phyloP scores from a whole-genome alignment of 106 monocot genomes.

The Platanthera zijinensis region DNA sequence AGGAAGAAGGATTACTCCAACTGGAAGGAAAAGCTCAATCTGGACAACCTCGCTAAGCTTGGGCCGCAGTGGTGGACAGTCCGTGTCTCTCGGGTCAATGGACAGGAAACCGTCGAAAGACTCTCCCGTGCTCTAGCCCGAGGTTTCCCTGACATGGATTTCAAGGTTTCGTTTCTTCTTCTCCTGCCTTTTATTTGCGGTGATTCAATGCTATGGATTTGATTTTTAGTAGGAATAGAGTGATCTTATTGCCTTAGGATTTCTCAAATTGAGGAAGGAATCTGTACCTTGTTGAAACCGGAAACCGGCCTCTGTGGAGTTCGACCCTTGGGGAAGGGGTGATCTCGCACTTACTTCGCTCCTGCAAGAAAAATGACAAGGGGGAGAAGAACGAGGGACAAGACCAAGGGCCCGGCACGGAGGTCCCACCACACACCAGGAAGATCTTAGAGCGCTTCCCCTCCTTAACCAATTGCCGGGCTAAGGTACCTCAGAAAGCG shows the following conservation, averaged over 20 bases:
- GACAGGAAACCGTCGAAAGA: slow-evolving; percentile 45
- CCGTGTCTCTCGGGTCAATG: slow-evolving; percentile 46
- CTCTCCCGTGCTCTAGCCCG: slow-evolving; percentile 41
- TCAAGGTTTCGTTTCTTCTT: slow-evolving; percentile 47
- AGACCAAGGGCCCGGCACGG: no score
- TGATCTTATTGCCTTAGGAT: background rate
- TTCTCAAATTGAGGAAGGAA: background rate
- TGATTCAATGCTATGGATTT: background rate
- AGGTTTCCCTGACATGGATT: slow-evolving; percentile 42
- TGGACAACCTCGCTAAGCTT: slow-evolving; percentile 57
- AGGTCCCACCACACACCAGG: no score
- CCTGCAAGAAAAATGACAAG: no score
- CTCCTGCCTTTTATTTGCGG: background rate
- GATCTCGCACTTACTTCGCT: no score
- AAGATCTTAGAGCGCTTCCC: no score
- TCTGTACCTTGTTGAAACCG: no score
- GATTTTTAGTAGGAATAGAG: background rate
- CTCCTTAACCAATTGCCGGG: no score
- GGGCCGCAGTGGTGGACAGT: slow-evolving; percentile 90
- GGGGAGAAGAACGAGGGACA: no score
- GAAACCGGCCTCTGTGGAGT: no score
- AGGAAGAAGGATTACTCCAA: slow-evolving; percentile 58
- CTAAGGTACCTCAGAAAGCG: no score
- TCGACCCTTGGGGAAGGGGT: no score
- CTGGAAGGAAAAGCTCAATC: slow-evolving; percentile 75